phyloP scores from a whole-genome alignment of 768 basidiomycete species.

The Leucogyrophana mollusca region DNA sequence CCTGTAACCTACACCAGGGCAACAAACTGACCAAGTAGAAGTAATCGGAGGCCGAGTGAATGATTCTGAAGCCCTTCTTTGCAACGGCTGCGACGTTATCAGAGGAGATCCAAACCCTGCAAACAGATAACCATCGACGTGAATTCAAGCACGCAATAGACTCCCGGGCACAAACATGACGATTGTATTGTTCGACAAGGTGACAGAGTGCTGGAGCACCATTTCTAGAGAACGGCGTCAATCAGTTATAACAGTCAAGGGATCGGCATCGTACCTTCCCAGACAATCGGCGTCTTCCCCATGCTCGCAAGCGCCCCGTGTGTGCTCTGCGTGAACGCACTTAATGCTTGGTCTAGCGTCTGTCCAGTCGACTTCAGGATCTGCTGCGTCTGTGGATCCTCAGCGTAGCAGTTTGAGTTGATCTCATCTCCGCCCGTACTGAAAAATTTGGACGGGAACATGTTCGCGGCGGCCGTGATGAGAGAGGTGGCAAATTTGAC shows the following conservation, averaged over 20 bases:
- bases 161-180: slow-evolving; percentile 44
- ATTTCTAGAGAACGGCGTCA: slow-evolving; percentile 45
- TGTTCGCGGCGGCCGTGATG: slow-evolving; percentile 46
- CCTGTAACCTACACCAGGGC: background rate
- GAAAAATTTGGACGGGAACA: slow-evolving; percentile 55
- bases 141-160: slow-evolving; percentile 6
- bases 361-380: slow-evolving; percentile 39
- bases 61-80: slow-evolving; percentile 54
- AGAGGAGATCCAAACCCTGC: slow-evolving; percentile 73
- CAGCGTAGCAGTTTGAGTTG: slow-evolving; percentile 57
- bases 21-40: slow-evolving; percentile 55
- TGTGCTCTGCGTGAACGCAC: slow-evolving; percentile 33
- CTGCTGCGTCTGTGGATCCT: slow-evolving; percentile 57
- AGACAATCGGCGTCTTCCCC: slow-evolving; percentile 51
- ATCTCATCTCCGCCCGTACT: slow-evolving; percentile 79
- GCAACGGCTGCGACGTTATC: slow-evolving; percentile 57
- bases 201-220: slow-evolving; percentile 55
- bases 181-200: slow-evolving; percentile 46
- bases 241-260: background rate
- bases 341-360: slow-evolving; percentile 41
- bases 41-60: slow-evolving; percentile 72
- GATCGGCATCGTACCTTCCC: slow-evolving; percentile 34
- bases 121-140: no score
- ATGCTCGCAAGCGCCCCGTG: slow-evolving; percentile 26
- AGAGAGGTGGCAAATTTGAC: slow-evolving; percentile 52